Base-by-base conservation (phyloP, 257 asterid species). In the Forsythia viridissima region DNA sequence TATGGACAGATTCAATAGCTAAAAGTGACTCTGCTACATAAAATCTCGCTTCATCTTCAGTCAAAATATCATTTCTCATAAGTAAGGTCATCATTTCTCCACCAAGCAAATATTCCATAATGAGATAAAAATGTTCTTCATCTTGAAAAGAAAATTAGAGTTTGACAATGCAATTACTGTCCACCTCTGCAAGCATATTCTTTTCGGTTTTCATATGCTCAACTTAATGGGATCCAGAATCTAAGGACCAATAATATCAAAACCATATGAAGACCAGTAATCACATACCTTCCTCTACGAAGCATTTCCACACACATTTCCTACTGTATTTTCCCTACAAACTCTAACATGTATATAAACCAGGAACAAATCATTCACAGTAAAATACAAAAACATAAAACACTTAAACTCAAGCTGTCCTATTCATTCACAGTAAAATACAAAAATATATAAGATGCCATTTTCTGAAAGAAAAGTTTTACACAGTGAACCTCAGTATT, bases 11-110 rank as follows among this genome's bases (percentile, higher is more conserved):
- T 72, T 72, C 76, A 41, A 72, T 72, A 43, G 76, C 76, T 37
- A 43, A 72, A 72, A 72, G 41, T 44, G 76, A 43, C 51, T 72
- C 63, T 20, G 76, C 63, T 38, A 72, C 20, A 34, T 72, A 72
- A 72, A 72, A 72, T 44, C 76, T 72, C 8, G 76, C 76, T 41
- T 72, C 76, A 72, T 72, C 61, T 72, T 72, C 76, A 72, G 40
- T 72, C 39, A 72, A 72, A 36, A 55, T 72, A 36, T 72, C 76
- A 39, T 72, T 72, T 43, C 76, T 72, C 76, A 72, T 72, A 24
- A 72, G 76, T 9, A 72, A 72, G 13, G 76, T 72, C 76, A 72
- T 72, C 76, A 72, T 72, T 10, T 72, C 76, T 72, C 76, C 76
- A 43, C 76, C 76, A 44, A 63, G 76, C 15, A 72, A 36, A 72